Conservation (phyloP, 2,329 filamentous ascomycete genomes). For the Sarocladium kiliense region DNA sequence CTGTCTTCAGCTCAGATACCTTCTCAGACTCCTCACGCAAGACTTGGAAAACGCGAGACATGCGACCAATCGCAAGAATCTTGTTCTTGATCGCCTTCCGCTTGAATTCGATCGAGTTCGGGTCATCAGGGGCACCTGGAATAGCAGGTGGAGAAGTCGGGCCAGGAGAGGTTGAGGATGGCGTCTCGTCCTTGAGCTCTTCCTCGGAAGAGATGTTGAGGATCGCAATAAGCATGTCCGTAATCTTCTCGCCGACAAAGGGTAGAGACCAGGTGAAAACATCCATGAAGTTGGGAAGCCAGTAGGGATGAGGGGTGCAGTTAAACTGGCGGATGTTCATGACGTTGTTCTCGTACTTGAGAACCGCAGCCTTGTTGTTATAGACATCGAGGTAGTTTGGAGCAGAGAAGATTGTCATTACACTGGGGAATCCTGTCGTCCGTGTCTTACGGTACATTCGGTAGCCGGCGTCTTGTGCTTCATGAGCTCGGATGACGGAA, state of each 20-base stretch:
- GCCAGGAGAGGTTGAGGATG: slow-evolving; percentile 62
- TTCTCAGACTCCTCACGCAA: slow-evolving; percentile 94
- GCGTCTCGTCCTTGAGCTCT: slow-evolving; percentile 83
- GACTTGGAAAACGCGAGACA: slow-evolving; percentile 98
- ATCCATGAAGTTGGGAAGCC: slow-evolving; percentile 99
- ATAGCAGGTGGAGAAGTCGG: slow-evolving; percentile 67
- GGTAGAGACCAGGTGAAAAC: slow-evolving; percentile 99
- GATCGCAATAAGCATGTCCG: slow-evolving; percentile 98
- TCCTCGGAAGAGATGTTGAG: slow-evolving; percentile 99
- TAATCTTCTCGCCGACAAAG: slow-evolving; percentile 98
- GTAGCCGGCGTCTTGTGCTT: slow-evolving; percentile 97
- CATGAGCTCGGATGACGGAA: slow-evolving; percentile 94
- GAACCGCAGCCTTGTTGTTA: slow-evolving; percentile 98
- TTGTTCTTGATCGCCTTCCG: slow-evolving; percentile 99
- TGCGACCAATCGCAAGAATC: slow-evolving; percentile 91
- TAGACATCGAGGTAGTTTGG: slow-evolving; percentile 99
- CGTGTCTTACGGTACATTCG: slow-evolving; percentile 99
- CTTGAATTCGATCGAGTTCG: slow-evolving; percentile 89
- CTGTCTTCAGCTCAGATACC: slow-evolving; percentile 96
- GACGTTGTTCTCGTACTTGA: slow-evolving; percentile 99
- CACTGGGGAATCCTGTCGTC: slow-evolving; percentile 95
- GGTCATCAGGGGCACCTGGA: slow-evolving; percentile 51
- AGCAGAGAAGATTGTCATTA: slow-evolving; percentile 99
- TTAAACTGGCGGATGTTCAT: slow-evolving; percentile 99
- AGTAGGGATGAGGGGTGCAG: slow-evolving; percentile 98